Base-by-base conservation (phyloP, 768 basidiomycete genomes). In the Gautieria morchelliformis region DNA sequence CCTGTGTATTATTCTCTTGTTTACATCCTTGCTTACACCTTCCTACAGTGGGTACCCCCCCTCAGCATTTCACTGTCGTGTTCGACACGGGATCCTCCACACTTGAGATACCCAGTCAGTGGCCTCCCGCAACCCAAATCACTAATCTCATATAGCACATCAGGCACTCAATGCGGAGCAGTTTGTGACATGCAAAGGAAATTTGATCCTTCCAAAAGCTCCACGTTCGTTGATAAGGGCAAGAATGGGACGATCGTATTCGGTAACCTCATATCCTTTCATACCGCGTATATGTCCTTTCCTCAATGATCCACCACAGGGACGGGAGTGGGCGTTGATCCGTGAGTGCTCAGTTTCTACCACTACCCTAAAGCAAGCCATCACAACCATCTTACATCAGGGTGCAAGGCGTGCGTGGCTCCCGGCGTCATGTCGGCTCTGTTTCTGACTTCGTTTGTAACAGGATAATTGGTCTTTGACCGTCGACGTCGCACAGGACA, bases 141-240 rank as follows among this genome's bases (percentile, higher is more conserved):
- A 17, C 27, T 37, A 12, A 2, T 3, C 10, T 19, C 41, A 27
- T 27, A 27, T 27, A 27, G 5, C 27, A 27, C 5, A 27, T 11
- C 27, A 75, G 75, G 75, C 62, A 80, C 78, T 6, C 64, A 76
- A 4, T 82, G 79, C 57, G 72, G 74, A 27, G 61, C 66, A 22
- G 58, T 72, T 1, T 83, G 80, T 62, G 56, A 65, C 14, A 69
- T 71, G 49, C 77, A 78, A 62, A 63, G 71, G 60, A 68, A 75
- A 56, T 82, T 81, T 61, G 70, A 81, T 62, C 63, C 75, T 0
- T 68, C 70, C 1, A 71, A 72, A 62, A 80, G 79, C 59, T 75
- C 76, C 14, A 80, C 80, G 2, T 83, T 77, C 58, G 70, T 77
- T 35, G 74, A 76, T 60, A 71, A 70, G 6, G 72, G 74, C n/a